phyloP scores from a whole-genome alignment of 2,329 filamentous ascomycete genomes.

The Ceratocystis harringtonii region DNA sequence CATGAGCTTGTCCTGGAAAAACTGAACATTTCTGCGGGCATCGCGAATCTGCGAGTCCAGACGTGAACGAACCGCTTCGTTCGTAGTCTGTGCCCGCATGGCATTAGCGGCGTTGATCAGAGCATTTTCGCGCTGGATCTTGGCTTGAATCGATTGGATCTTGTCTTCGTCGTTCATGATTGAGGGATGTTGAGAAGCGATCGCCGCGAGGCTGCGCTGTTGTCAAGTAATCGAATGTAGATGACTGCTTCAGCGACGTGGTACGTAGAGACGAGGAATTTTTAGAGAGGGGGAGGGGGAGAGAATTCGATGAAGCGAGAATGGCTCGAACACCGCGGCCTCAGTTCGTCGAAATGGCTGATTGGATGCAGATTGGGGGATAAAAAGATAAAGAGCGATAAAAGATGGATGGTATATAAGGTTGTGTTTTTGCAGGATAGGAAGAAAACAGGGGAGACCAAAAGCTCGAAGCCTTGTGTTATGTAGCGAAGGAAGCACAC shows the following conservation, averaged over 20 bases:
- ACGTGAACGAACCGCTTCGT: slow-evolving; percentile 75
- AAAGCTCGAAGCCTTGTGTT: neutral
- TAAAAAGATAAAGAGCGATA: neutral
- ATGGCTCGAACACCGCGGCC: neutral
- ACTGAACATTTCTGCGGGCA: slow-evolving; percentile 81
- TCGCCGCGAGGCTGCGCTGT: neutral
- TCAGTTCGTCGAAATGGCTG: neutral
- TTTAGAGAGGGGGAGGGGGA: neutral
- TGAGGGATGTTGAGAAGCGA: slow-evolving; percentile 19
- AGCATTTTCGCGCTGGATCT: slow-evolving; percentile 95
- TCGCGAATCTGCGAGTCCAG: slow-evolving; percentile 92
- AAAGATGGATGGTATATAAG: neutral
- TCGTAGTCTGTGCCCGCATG: slow-evolving; percentile 93
- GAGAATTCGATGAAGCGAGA: neutral
- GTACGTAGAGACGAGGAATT: neutral
- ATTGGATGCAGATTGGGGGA: neutral
- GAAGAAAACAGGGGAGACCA: neutral
- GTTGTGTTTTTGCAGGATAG: neutral
- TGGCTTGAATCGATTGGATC: slow-evolving; percentile 71
- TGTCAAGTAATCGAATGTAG: neutral
- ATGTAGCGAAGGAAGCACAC: neutral
- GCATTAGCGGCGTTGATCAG: slow-evolving; percentile 86
- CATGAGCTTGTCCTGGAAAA: slow-evolving; percentile 81
- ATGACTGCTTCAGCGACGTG: neutral
- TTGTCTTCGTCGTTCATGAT: slow-evolving; percentile 50